Conservation (phyloP, 1,284 basidiomycete genomes). For the Puccinia novopanici region DNA sequence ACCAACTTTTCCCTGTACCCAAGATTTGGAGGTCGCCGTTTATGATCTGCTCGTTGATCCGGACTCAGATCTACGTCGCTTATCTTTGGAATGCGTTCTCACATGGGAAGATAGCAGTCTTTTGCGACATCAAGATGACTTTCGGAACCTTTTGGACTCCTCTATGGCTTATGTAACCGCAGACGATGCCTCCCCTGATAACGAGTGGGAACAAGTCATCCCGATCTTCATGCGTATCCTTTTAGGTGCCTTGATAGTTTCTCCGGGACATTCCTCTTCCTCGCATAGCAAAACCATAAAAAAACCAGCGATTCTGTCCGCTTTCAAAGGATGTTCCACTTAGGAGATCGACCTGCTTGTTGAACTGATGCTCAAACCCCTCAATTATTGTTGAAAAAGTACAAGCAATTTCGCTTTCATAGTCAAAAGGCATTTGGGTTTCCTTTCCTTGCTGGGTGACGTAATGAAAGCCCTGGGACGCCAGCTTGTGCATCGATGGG, state of each 20-base stretch:
- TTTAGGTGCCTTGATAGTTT: constrained; percentile 86
- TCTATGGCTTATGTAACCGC: too few relatives aligned
- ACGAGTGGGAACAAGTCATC: constrained; percentile 72
- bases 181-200: constrained; percentile 66
- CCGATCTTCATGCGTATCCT: constrained; percentile 75
- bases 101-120: too few relatives aligned
- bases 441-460: constrained; percentile 77
- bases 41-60: constrained; percentile 79
- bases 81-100: too few relatives aligned
- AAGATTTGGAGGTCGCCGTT: constrained; percentile 71
- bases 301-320: constrained; percentile 73
- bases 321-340: constrained; percentile 71
- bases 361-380: constrained; percentile 82
- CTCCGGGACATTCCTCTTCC: too few relatives aligned
- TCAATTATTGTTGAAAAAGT: constrained; percentile 54
- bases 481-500: constrained; percentile 71
- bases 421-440: constrained; percentile 77
- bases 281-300: constrained; percentile 72
- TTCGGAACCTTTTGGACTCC: constrained; percentile 77
- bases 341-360: constrained; percentile 77
- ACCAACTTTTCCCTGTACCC: constrained; percentile 72
- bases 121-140: constrained; percentile 72
- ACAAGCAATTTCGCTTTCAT: constrained; percentile 55
- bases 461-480: constrained; percentile 78
- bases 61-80: constrained; percentile 77